Conservation (phyloP, 768 basidiomycete genomes). For the Russula sp. region DNA sequence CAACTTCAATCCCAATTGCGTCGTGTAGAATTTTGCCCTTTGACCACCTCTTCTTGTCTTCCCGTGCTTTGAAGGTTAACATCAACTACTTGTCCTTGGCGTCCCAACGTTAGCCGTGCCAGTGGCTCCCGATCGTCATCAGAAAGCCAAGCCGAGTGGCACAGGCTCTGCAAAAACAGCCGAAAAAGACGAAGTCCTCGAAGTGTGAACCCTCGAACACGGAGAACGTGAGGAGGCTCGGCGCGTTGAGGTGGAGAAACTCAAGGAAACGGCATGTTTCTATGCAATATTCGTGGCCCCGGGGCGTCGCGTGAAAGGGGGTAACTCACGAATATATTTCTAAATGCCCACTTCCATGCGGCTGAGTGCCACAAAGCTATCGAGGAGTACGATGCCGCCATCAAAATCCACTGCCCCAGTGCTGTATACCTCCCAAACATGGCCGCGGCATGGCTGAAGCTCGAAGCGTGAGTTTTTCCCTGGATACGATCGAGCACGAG, state of each 20-base stretch:
- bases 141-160: neutral
- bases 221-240: neutral
- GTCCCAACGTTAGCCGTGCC: neutral
- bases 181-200: neutral
- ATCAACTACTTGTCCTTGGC: too few species aligned
- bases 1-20: too few species aligned
- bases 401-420: slow-evolving; percentile 34
- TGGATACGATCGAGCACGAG: too few species aligned
- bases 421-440: slow-evolving; percentile 39
- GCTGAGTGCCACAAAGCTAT: slow-evolving; percentile 34
- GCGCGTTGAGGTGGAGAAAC: slow-evolving; percentile 4
- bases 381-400: slow-evolving; percentile 27
- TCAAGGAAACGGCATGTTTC: neutral
- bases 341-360: slow-evolving; percentile 36
- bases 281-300: too few species aligned
- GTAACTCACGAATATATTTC: too few species aligned
- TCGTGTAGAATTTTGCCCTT: too few species aligned
- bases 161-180: neutral
- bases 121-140: neutral
- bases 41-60: too few species aligned
- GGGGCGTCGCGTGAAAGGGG: too few species aligned
- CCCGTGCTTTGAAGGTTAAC: too few species aligned
- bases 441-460: slow-evolving; percentile 39
- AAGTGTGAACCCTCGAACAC: slow-evolving; percentile 1
- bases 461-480: slow-evolving; percentile 28